Percentiles rank a stretch among this genome's conserved stretches.
Evolutionary conservation across 495 filamentous ascomycete genomes (phyloP).

Genomic region (Amphirosellinia nigrospora): DNA sequence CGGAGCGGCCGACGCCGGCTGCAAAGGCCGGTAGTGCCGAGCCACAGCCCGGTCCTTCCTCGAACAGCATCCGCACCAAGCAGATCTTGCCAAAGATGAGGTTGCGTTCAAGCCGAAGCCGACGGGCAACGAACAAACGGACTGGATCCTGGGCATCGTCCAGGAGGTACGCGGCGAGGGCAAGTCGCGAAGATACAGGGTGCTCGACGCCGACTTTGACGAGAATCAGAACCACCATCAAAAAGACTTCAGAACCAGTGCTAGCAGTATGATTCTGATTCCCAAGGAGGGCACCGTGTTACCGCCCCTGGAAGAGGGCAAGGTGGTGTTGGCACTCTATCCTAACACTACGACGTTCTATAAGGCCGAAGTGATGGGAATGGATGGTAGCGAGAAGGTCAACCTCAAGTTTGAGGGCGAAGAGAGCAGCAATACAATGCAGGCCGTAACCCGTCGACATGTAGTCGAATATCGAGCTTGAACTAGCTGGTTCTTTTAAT

Average conservation of each 20-base stretch:
- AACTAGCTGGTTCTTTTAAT: constrained; percentile 46
- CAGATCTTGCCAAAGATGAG: constrained; percentile 66
- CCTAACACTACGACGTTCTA: constrained; percentile 97
- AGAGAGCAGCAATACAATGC: constrained; percentile 79
- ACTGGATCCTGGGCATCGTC: constrained; percentile 91
- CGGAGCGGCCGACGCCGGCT: constrained; percentile 51
- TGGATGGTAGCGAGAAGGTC: constrained; percentile 58
- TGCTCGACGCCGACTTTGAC: constrained; percentile 92
- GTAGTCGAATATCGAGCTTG: constrained; percentile 71
- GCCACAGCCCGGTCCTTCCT: constrained; percentile 44
- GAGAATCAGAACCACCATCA: constrained; percentile 76
- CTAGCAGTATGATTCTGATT: constrained; percentile 83
- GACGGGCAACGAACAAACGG: constrained; percentile 68
- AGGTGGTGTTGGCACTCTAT: constrained; percentile 81
- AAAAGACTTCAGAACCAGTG: constrained; percentile 78
- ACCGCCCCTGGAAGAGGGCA: constrained; percentile 75
- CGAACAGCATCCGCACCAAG: constrained; percentile 50
- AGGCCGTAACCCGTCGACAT: constrained; percentile 76
- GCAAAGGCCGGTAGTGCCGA: constrained; percentile 52
- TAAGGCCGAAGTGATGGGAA: constrained; percentile 87
- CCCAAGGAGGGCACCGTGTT: constrained; percentile 63
- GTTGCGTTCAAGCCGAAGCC: constrained; percentile 88
- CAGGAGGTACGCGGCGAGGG: constrained; percentile 84
- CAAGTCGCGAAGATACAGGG: constrained; percentile 88
- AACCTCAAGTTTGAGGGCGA: constrained; percentile 84